Base-by-base conservation (phyloP, 2,329 filamentous ascomycete species). In the Penicillium sp. region DNA sequence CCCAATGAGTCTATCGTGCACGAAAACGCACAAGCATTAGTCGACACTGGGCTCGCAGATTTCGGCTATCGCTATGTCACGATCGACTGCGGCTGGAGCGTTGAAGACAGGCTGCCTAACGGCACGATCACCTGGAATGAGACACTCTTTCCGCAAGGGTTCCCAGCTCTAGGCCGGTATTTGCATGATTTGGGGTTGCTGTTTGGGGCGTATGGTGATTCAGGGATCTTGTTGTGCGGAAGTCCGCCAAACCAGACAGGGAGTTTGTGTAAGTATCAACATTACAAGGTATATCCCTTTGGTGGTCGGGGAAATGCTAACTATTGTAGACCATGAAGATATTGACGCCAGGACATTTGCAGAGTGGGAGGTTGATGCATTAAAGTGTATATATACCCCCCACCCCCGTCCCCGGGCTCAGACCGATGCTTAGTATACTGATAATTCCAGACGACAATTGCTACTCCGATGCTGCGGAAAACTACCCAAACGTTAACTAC, bases 81-180 rank as follows among this genome's bases (percentile, higher is more conserved):
- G 0, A 80, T 82, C 0, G 87, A 89, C 66, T 88, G 85, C 58
- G 86, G 87, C 0, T 89, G 86, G 87, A 80, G 74, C 5, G 71
- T 76, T 4, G 62, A 71, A 3, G 67, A 78, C 38, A 72, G 80
- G 19, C 67, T 71, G 13, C 47, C 70, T 4, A 75, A 80, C 62
- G 76, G 78, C 15, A 75, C 75, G 17, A 71, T 82, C 62, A 76
- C 77, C 13, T 80, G 78, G 76, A 78, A 83, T 58, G 56, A 72
- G 9, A 73, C 67, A 1, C 69, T 79, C 49, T 82, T 83, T 45
- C 80, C 81, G 0, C 66, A 69, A 21, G 81, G 81, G 0, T 75
- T 82, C 17, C 73, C 74, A 0, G 79, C 76, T 60, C 69, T 83
- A 1, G 77, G 76, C 0, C 58, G 71, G 5, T 78, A 77, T 61